Conservation (phyloP, 768 basidiomycete species). For the Leccinellum rugosiceps region DNA sequence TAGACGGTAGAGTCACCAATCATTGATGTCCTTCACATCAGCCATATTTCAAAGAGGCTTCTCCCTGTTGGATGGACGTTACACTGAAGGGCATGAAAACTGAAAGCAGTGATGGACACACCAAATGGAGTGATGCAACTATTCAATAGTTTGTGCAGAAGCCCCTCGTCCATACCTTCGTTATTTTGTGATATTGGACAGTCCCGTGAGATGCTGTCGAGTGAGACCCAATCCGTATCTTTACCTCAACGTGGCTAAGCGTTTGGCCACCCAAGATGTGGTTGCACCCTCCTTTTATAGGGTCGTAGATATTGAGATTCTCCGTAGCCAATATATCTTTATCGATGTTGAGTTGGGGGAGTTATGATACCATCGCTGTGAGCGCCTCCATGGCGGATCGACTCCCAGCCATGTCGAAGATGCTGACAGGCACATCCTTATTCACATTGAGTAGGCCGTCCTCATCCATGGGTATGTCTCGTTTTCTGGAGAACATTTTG, state of each 20-base stretch:
- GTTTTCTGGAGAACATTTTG: constrained; percentile 53
- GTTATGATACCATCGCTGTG: constrained; percentile 92
- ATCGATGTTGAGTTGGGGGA: constrained; percentile 92
- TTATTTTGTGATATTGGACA: constrained; percentile 77
- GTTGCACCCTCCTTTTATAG: constrained; percentile 82
- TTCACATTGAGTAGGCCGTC: constrained; percentile 36
- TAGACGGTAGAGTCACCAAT: constrained; percentile 50
- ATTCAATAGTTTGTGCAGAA: constrained; percentile 77
- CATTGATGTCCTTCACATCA: constrained; percentile 86
- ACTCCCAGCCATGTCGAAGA: constrained; percentile 67
- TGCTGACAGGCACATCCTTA: constrained; percentile 62
- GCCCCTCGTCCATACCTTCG: constrained; percentile 90
- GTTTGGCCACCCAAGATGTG: constrained; percentile 92
- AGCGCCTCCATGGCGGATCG: constrained; percentile 76
- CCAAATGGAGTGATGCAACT: constrained; percentile 92
- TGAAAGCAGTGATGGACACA: constrained; percentile 27
- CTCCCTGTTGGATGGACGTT: constrained; percentile 58
- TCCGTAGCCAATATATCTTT: constrained; percentile 92
- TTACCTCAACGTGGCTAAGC: constrained; percentile 89
- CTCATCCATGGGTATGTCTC: constrained; percentile 45
- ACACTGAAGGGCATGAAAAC: constrained; percentile 3
- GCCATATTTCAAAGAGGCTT: constrained; percentile 93
- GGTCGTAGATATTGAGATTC: constrained; percentile 97
- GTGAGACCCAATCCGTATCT: constrained; percentile 8
- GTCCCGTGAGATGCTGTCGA: constrained; percentile 2